Conservation (phyloP, 768 basidiomycete genomes). For the Amanita molliuscula region DNA sequence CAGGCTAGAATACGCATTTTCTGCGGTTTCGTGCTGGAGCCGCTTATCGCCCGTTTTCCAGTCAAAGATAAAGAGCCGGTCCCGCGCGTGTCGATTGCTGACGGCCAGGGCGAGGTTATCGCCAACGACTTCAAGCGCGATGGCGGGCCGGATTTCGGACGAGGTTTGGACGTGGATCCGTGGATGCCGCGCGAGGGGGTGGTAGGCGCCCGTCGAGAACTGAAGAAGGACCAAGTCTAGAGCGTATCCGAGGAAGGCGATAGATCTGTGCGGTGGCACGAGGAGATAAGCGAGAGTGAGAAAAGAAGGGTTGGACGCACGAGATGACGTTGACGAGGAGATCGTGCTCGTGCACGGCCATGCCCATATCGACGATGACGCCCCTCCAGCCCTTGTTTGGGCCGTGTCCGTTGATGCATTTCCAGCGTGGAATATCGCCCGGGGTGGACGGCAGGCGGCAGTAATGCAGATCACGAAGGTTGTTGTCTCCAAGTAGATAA, state of each 20-base stretch:
- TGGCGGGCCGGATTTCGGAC: constrained; percentile 15
- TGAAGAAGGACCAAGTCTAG: constrained; percentile 11
- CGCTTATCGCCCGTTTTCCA: constrained; percentile 30
- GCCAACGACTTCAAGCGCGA: constrained; percentile 37
- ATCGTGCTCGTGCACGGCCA: constrained; percentile 34
- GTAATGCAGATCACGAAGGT: constrained; percentile 20
- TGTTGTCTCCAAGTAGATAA: constrained; percentile 26
- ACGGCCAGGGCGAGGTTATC: constrained; percentile 30
- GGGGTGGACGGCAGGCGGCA: constrained; percentile 19
- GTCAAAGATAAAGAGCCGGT: constrained; percentile 30
- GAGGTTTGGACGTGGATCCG: constrained; percentile 20
- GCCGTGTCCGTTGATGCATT: constrained; percentile 16
- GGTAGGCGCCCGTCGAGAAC: constrained; percentile 12
- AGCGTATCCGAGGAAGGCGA: neutral
- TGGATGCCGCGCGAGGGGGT: constrained; percentile 22
- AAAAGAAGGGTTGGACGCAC: constrained; percentile 18
- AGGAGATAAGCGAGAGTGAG: too few relatives aligned
- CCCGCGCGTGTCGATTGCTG: constrained; percentile 10
- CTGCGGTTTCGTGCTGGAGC: constrained; percentile 14
- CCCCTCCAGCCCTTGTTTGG: constrained; percentile 1
- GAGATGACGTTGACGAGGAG: constrained; percentile 29
- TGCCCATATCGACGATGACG: constrained; percentile 30
- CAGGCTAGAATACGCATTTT: constrained; percentile 19
- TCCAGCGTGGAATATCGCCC: constrained; percentile 19
- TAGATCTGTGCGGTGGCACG: neutral